phyloP scores from a whole-genome alignment of 345 rosid genomes.

The Excoecaria cochinchinensis region DNA sequence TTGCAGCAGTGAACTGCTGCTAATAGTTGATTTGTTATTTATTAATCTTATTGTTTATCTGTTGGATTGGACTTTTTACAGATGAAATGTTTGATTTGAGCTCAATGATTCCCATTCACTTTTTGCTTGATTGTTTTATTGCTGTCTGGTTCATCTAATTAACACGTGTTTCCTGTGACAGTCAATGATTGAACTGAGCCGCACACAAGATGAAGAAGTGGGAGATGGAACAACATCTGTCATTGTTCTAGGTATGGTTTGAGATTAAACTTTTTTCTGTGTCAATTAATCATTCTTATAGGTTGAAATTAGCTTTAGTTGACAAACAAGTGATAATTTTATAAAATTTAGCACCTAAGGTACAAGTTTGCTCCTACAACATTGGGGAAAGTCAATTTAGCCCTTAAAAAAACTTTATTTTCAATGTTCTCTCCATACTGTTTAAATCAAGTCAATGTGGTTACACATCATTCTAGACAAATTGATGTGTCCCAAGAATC shows the following conservation, averaged over 20 bases:
- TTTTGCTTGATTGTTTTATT: not conserved
- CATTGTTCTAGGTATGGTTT: constrained; percentile 76
- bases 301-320: not conserved
- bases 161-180: constrained; percentile 24
- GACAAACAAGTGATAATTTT: not conserved
- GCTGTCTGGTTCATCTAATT: not conserved
- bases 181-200: constrained; percentile 97
- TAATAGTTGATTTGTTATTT: not conserved
- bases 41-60: not conserved
- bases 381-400: no score
- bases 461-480: no score
- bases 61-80: not conserved
- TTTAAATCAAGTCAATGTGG: no score
- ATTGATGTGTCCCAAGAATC: no score
- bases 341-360: not conserved
- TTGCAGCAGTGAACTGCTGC: not conserved
- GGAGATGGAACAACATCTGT: constrained; percentile 99
- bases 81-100: not conserved
- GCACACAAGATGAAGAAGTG: constrained; percentile 96
- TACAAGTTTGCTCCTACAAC: no score
- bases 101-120: not conserved
- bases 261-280: not conserved
- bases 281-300: not conserved
- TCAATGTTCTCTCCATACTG: no score
- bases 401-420: no score